Conservation (phyloP, 768 basidiomycete genomes). For the Russula sp. region DNA sequence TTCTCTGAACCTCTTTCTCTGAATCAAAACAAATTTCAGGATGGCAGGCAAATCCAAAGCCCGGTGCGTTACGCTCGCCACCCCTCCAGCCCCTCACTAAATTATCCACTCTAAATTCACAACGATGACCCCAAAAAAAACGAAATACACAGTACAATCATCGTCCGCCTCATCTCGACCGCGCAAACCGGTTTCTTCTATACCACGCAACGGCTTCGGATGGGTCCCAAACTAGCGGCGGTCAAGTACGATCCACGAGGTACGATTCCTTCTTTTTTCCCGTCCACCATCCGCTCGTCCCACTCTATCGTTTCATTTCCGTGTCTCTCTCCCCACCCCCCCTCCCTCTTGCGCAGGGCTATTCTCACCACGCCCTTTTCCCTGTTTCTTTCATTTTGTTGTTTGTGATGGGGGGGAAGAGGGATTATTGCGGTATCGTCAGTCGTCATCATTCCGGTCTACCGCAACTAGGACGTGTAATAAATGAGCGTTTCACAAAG, state of each 20-base stretch:
- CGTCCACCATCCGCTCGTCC: background rate
- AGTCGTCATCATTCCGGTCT: too few species aligned
- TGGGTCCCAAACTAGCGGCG: conserved; percentile 74
- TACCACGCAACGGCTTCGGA: conserved; percentile 67
- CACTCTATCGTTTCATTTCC: background rate
- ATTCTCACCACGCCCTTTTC: background rate
- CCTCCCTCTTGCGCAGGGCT: background rate
- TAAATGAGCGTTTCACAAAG: background rate
- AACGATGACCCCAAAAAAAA: background rate
- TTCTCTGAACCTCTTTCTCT: background rate
- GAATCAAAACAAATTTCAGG: background rate
- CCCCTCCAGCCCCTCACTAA: background rate
- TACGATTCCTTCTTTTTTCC: conserved; percentile 29
- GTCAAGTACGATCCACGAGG: conserved; percentile 89
- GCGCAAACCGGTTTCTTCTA: conserved; percentile 92
- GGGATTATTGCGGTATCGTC: too few species aligned
- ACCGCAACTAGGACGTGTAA: too few species aligned
- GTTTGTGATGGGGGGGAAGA: too few species aligned
- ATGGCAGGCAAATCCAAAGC: conserved; percentile 63
- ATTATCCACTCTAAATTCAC: too few species aligned
- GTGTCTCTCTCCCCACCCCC: background rate
- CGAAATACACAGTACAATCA: conserved; percentile 52
- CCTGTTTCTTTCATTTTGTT: background rate
- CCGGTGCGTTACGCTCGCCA: conserved; percentile 33
- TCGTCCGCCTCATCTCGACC: conserved; percentile 84